Percentiles rank a stretch among this genome's conserved stretches.
Evolutionary conservation across 805 yeast species (phyloP).

Genomic region (Zygosaccharomyces rouxii): DNA sequence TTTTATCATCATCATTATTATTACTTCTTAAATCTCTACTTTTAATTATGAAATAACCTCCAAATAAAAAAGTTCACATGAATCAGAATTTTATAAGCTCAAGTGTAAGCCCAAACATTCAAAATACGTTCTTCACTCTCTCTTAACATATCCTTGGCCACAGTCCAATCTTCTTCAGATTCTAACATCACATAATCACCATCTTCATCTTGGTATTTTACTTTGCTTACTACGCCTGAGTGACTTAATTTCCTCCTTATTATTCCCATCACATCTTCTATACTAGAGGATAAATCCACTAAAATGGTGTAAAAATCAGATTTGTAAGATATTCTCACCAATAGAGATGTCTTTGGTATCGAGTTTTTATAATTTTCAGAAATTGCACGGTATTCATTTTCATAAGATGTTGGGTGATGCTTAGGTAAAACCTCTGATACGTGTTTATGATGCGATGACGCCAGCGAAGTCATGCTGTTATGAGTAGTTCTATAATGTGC

Average conservation of each 20-base stretch:
- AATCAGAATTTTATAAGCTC: neutral
- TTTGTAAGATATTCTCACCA: constrained; percentile 41
- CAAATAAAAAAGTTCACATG: neutral
- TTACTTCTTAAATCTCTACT: neutral
- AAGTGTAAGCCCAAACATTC: constrained; percentile 40
- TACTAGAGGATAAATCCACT: constrained; percentile 49
- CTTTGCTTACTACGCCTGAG: constrained; percentile 48
- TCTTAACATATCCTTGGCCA: constrained; percentile 69
- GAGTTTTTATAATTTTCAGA: constrained; percentile 40
- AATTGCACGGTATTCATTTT: constrained; percentile 37
- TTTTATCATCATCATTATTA: neutral
- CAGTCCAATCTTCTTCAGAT: constrained; percentile 80
- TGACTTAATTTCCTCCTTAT: constrained; percentile 54
- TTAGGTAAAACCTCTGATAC: constrained; percentile 31
- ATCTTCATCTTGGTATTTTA: constrained; percentile 90
- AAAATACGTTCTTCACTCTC: constrained; percentile 48
- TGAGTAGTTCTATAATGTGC: constrained; percentile 22
- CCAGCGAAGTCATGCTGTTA: constrained; percentile 28
- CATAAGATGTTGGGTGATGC: constrained; percentile 25
- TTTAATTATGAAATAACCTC: neutral
- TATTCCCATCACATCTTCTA: constrained; percentile 51
- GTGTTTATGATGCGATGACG: constrained; percentile 25
- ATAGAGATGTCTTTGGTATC: constrained; percentile 37
- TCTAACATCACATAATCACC: constrained; percentile 86
- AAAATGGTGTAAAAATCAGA: constrained; percentile 59